These are phyloP conservation scores for Ustilago vetiveriae DNA, from an alignment of 1,284 basidiomycete genomes.

Conservation along the genomic window DNA sequence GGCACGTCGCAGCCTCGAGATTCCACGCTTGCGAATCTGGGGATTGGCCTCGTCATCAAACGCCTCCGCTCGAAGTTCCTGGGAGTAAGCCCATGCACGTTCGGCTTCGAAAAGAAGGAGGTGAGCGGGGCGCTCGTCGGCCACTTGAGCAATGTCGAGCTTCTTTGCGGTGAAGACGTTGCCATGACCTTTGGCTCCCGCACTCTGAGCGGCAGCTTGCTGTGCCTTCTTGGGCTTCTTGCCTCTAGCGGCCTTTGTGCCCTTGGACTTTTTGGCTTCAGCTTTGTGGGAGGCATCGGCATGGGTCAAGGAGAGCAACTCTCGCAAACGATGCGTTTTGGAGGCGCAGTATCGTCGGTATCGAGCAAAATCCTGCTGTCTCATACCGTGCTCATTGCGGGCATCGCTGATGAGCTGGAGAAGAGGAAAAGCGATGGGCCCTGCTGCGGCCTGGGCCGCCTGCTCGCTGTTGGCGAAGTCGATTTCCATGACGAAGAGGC, in stretches of 20 bases:
- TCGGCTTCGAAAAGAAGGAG: constrained; percentile 87
- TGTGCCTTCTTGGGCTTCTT: constrained; percentile 55
- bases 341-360: constrained; percentile 90
- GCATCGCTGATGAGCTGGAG: constrained; percentile 87
- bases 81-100: constrained; percentile 88
- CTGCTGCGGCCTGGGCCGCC: constrained; percentile 19
- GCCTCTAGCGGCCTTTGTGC: constrained; percentile 24
- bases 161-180: constrained; percentile 76
- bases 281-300: constrained; percentile 39
- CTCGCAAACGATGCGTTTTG: constrained; percentile 85
- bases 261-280: constrained; percentile 33
- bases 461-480: constrained; percentile 32
- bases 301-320: constrained; percentile 83
- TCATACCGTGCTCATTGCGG: constrained; percentile 86
- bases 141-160: constrained; percentile 50
- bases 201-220: constrained; percentile 54
- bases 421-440: constrained; percentile 70
- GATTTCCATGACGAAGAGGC: constrained; percentile 19
- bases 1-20: constrained; percentile 83
- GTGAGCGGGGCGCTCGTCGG: constrained; percentile 67
- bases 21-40: constrained; percentile 77
- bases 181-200: constrained; percentile 74
- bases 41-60: constrained; percentile 72
- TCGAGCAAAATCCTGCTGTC: constrained; percentile 85
- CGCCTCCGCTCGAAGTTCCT: constrained; percentile 76